Evolutionary conservation across 306 rosid species (phyloP).

Genomic region (Prosopis cineraria): DNA sequence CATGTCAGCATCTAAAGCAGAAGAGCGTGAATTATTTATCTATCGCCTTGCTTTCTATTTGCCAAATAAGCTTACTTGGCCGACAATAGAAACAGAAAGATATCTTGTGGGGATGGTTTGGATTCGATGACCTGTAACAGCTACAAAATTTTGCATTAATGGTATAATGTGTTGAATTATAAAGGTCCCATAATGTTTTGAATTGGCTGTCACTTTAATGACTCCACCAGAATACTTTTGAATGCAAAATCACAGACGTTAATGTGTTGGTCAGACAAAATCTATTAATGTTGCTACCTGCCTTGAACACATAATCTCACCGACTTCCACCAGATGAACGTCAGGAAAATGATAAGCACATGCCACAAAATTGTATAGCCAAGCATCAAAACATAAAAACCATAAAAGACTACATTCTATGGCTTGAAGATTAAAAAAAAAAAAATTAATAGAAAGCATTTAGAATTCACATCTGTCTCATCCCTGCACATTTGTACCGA

Average conservation of each 20-base stretch:
- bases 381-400: neutral
- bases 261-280: neutral
- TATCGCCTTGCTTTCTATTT: conserved; percentile 41
- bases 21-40: neutral
- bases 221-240: neutral
- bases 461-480: neutral
- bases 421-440: neutral
- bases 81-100: conserved; percentile 40
- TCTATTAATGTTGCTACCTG: conserved; percentile 26
- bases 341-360: conserved; percentile 15
- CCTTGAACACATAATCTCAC: conserved; percentile 40
- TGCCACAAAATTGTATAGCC: conserved; percentile 40
- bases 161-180: conserved; percentile 1
- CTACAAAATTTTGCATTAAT: neutral
- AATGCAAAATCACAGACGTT: neutral
- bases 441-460: neutral
- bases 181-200: conserved; percentile 6
- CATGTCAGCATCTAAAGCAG: neutral
- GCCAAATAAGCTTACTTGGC: conserved; percentile 36
- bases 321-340: conserved; percentile 40
- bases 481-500: neutral
- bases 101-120: conserved; percentile 32
- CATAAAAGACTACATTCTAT: neutral
- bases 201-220: conserved; percentile 12
- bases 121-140: neutral